Percentiles rank a stretch among this genome's conserved stretches.
phyloP scores from a whole-genome alignment of 2,329 filamentous ascomycete species.

The Phialocephala subalpina region DNA sequence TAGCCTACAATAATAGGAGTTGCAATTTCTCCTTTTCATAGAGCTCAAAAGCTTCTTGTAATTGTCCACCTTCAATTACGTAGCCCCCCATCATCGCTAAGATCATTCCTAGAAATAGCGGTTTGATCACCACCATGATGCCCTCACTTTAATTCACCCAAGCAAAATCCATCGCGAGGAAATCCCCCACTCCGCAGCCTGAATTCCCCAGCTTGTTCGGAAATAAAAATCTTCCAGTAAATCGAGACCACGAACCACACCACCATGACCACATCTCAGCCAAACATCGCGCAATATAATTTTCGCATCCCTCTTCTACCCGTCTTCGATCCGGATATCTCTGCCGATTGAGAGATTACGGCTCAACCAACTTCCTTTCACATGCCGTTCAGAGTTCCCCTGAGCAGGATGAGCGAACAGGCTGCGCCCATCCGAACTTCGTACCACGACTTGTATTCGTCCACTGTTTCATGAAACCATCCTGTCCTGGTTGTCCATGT shows the following conservation, averaged over 20 bases:
- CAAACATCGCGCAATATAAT: slow-evolving; percentile 4
- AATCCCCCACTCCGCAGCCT: background rate
- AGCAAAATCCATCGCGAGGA: background rate
- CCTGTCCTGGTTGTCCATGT: too few relatives aligned
- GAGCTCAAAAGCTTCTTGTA: too few relatives aligned
- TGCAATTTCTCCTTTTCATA: too few relatives aligned
- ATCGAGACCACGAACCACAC: background rate
- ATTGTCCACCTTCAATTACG: slow-evolving; percentile 2
- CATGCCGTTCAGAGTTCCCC: too few relatives aligned
- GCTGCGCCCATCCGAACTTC: too few relatives aligned
- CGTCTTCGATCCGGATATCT: background rate
- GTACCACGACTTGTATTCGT: background rate
- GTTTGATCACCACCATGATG: background rate
- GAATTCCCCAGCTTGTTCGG: background rate
- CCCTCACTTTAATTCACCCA: background rate
- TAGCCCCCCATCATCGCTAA: slow-evolving; percentile 3
- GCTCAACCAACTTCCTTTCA: background rate
- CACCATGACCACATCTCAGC: slow-evolving; percentile 6
- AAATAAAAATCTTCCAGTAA: background rate
- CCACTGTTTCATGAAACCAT: too few relatives aligned
- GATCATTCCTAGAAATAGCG: slow-evolving; percentile 4
- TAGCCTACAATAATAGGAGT: background rate
- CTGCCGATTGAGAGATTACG: background rate
- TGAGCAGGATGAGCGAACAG: too few relatives aligned
- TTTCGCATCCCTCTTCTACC: background rate